phyloP scores from a whole-genome alignment of 2,329 filamentous ascomycete species.

The Verticillium albo-atrum region DNA sequence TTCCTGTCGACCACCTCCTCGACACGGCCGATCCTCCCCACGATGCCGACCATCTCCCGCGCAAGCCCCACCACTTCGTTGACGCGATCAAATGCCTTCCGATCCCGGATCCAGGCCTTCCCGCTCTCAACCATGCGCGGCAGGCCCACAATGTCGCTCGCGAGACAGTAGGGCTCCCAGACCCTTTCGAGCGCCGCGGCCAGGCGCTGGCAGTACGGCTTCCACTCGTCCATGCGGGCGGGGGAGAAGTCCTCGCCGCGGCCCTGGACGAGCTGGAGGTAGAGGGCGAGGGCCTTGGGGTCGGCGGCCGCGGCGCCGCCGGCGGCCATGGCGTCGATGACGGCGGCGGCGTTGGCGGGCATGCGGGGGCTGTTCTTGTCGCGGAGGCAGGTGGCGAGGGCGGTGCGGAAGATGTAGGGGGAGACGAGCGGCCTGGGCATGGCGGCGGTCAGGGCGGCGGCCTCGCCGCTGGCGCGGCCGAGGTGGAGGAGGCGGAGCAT shows the following conservation, averaged over 20 bases:
- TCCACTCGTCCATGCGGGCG: background rate
- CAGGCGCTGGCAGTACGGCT: conserved; percentile 44
- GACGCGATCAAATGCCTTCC: conserved; percentile 24
- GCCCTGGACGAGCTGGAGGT: conserved; percentile 45
- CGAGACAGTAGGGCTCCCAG: conserved; percentile 41
- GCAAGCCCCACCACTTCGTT: conserved; percentile 40
- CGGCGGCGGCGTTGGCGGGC: conserved; percentile 57
- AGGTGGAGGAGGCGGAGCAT: conserved; percentile 64
- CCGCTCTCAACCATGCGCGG: background rate
- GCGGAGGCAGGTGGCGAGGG: conserved; percentile 67
- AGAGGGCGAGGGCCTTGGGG: conserved; percentile 44
- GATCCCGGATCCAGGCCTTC: background rate
- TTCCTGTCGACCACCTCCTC: conserved; percentile 27
- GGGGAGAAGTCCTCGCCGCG: background rate
- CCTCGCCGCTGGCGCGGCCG: conserved; percentile 60
- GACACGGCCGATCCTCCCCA: conserved; percentile 38
- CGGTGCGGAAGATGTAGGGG: conserved; percentile 53
- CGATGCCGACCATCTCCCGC: conserved; percentile 39
- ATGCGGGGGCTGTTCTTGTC: conserved; percentile 73
- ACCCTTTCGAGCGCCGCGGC: conserved; percentile 43
- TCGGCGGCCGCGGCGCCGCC: conserved; percentile 31
- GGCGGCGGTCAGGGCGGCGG: conserved; percentile 52
- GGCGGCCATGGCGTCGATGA: conserved; percentile 60
- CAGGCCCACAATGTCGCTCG: conserved; percentile 29
- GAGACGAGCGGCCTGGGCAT: conserved; percentile 47